Evolutionary conservation across 257 asterid genomes (phyloP).

Genomic region (Mitragyna speciosa): DNA sequence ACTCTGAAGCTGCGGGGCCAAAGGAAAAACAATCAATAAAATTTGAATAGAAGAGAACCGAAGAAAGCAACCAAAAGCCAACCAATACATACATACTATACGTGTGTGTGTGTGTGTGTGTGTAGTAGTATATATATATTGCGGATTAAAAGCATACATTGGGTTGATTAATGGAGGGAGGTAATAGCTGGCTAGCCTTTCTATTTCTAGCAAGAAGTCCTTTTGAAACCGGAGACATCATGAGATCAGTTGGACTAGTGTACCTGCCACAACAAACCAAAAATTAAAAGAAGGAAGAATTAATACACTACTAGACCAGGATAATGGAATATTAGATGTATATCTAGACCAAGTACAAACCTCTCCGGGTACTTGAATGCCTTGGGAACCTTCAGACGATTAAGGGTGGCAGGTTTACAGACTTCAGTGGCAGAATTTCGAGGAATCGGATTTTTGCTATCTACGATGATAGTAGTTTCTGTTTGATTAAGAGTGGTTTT

Average conservation of each 20-base stretch:
- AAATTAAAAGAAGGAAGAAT: neutral
- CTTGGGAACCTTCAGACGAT: slow-evolving; percentile 61
- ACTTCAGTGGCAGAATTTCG: neutral
- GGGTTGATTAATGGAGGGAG: slow-evolving; percentile 18
- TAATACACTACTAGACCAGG: neutral
- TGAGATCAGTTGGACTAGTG: slow-evolving; percentile 71
- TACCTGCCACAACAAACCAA: slow-evolving; percentile 36
- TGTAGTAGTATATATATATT: too few relatives aligned
- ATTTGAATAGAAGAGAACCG: neutral
- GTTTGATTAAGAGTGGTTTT: neutral
- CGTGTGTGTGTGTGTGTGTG: too few relatives aligned
- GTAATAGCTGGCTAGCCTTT: neutral
- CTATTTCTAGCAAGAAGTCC: slow-evolving; percentile 48
- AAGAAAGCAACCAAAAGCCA: neutral
- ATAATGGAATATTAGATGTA: neutral
- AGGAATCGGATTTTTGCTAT: neutral
- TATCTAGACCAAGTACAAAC: slow-evolving; percentile 15
- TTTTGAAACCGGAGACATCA: slow-evolving; percentile 66
- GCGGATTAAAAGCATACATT: neutral
- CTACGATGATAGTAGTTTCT: slow-evolving; percentile 4
- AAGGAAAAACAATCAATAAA: neutral
- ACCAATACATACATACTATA: too few relatives aligned
- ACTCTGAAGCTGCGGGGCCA: slow-evolving; percentile 33
- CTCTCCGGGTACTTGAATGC: slow-evolving; percentile 66
- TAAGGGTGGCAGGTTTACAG: slow-evolving; percentile 40